These are phyloP conservation scores for rapeseed (Brassica napus) DNA, from an alignment of 345 rosid genomes.

Conservation along the genomic window DNA sequence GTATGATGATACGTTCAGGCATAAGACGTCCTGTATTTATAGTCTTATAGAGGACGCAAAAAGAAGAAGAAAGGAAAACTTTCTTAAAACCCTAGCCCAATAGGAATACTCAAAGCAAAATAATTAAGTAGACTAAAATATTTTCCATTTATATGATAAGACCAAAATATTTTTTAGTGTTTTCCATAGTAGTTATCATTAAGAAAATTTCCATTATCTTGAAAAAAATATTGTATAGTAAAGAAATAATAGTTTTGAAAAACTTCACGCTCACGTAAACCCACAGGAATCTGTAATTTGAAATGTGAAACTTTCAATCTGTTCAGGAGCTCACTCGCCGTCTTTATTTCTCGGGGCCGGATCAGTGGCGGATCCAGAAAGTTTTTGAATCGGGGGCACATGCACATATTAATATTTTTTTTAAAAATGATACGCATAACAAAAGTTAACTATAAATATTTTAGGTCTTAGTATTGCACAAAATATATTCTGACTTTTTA, in stretches of 20 bases:
- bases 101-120: not conserved
- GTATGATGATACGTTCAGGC: not conserved
- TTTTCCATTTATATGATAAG: not conserved
- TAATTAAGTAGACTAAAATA: no score
- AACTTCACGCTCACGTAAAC: no score
- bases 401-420: no score
- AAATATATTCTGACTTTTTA: no score
- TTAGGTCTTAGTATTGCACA: no score
- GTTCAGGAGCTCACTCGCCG: not conserved
- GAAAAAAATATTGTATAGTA: not conserved
- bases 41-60: not conserved
- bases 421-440: no score
- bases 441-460: no score
- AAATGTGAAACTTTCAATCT: not conserved
- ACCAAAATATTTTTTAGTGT: not conserved
- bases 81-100: not conserved
- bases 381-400: no score
- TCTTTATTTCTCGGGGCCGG: not conserved
- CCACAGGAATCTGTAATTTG: not conserved
- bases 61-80: not conserved
- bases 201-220: not conserved
- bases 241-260: no score
- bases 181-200: not conserved
- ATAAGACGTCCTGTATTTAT: not conserved
- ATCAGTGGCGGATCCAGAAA: no score